A percentile compares a stretch with the other conserved stretches of the same genome.
These are phyloP conservation scores for Solanum paucissectum DNA, from an alignment of 257 asterid species.

Conservation along the genomic window DNA sequence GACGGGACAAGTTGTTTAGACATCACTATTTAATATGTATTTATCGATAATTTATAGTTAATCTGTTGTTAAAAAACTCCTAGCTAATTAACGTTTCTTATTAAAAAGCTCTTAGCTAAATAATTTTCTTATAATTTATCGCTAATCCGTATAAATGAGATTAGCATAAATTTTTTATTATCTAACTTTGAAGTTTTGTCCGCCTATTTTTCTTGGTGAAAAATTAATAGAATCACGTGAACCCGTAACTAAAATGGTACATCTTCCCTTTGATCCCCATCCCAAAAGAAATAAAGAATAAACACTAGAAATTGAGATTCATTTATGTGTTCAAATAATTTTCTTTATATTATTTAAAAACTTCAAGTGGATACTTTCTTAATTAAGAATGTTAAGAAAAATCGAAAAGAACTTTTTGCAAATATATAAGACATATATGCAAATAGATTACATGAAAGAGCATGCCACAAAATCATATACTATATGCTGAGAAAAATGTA, in stretches of 20 bases:
- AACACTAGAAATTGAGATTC: neutral
- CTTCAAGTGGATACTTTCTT: neutral
- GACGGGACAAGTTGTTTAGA: neutral
- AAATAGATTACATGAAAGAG: neutral
- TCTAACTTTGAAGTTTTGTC: neutral
- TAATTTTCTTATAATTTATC: neutral
- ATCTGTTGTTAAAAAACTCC: neutral
- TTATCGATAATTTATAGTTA: too few species aligned
- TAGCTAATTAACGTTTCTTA: neutral
- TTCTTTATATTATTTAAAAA: neutral
- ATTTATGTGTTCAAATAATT: neutral
- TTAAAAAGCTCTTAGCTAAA: too few species aligned
- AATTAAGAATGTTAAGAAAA: neutral
- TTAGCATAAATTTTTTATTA: neutral
- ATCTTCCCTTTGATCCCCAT: neutral
- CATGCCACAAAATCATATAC: neutral
- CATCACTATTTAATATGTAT: neutral
- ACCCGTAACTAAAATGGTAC: neutral
- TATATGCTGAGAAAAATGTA: neutral
- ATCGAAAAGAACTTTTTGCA: neutral
- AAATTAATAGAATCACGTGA: neutral
- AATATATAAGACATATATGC: neutral
- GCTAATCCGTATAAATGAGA: neutral
- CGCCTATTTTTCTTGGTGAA: neutral
- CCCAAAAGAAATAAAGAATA: neutral